Evolutionary conservation across 441 rosid genomes (phyloP).

Genomic region (Syzygium malaccense): DNA sequence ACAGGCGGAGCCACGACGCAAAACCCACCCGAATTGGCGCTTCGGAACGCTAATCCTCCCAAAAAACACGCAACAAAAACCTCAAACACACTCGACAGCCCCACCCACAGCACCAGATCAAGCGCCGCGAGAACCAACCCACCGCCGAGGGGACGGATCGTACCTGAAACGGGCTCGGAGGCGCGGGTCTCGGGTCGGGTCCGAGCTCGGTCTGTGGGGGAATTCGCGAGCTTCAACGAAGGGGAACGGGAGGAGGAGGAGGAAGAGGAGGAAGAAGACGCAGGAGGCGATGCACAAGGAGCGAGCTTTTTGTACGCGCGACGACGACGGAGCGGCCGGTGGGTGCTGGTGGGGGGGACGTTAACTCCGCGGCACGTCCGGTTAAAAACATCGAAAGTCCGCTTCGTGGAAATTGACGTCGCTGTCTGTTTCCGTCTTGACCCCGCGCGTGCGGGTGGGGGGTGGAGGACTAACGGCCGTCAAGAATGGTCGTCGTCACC

Average conservation of each 20-base stretch:
- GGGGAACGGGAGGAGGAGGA: neutral
- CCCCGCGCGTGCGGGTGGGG: neutral
- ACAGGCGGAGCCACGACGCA: neutral
- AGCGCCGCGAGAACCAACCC: neutral
- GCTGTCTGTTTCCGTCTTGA: neutral
- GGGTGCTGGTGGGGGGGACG: neutral
- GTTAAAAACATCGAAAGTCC: neutral
- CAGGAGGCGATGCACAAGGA: too few relatives aligned
- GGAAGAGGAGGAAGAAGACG: too few relatives aligned
- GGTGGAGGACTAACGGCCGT: neutral
- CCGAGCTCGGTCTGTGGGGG: neutral
- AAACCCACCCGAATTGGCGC: neutral
- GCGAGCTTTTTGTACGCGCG: neutral
- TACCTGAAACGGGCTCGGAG: neutral
- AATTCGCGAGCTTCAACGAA: neutral
- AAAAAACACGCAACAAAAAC: neutral
- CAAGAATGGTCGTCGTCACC: neutral
- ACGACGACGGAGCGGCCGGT: neutral
- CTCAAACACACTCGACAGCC: neutral
- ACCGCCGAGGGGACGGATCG: neutral
- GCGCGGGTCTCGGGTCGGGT: neutral
- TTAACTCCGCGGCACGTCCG: neutral
- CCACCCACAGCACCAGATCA: neutral
- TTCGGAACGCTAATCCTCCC: neutral
- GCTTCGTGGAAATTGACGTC: neutral